Evolutionary conservation across 202 grass and related monocot species (phyloP).

Genomic region (Carex sylvatica): DNA sequence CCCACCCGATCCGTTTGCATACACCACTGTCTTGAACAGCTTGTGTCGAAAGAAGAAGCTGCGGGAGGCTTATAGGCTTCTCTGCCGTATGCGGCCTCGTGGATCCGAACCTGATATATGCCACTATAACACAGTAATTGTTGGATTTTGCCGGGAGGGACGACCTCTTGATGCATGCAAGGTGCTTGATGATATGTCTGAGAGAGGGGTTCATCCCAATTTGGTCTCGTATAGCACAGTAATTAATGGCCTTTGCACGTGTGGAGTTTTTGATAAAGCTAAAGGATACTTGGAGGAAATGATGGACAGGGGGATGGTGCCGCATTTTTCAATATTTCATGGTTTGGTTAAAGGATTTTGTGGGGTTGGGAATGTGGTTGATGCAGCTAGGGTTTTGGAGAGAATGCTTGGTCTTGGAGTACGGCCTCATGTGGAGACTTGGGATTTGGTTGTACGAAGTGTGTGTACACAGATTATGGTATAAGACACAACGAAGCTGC

Average conservation of each 20-base stretch:
- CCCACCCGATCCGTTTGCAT: constrained; percentile 46
- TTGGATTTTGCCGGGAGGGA: constrained; percentile 67
- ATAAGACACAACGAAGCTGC: constrained; percentile 39
- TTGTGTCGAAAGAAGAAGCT: constrained; percentile 79
- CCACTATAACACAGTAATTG: constrained; percentile 79
- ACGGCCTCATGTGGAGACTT: constrained; percentile 60
- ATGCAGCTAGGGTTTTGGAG: constrained; percentile 47
- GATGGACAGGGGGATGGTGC: constrained; percentile 41
- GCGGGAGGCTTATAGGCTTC: constrained; percentile 63
- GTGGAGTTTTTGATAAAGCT: constrained; percentile 49
- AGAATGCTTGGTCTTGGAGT: constrained; percentile 58
- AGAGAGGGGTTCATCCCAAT: constrained; percentile 46
- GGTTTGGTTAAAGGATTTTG: constrained; percentile 63
- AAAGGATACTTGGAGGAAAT: constrained; percentile 56
- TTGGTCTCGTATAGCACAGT: constrained; percentile 46
- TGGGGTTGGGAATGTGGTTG: constrained; percentile 51
- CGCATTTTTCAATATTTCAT: constrained; percentile 80
- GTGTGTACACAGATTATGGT: constrained; percentile 29
- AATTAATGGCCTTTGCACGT: constrained; percentile 55
- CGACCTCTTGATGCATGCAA: constrained; percentile 74
- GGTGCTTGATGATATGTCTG: constrained; percentile 73
- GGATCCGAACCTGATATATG: constrained; percentile 62
- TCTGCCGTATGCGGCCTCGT: constrained; percentile 71
- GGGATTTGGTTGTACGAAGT: constrained; percentile 51
- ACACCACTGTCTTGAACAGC: constrained; percentile 72